Base-by-base conservation (phyloP, 148 eudicot species). In the Rhododendron griersonianum region DNA sequence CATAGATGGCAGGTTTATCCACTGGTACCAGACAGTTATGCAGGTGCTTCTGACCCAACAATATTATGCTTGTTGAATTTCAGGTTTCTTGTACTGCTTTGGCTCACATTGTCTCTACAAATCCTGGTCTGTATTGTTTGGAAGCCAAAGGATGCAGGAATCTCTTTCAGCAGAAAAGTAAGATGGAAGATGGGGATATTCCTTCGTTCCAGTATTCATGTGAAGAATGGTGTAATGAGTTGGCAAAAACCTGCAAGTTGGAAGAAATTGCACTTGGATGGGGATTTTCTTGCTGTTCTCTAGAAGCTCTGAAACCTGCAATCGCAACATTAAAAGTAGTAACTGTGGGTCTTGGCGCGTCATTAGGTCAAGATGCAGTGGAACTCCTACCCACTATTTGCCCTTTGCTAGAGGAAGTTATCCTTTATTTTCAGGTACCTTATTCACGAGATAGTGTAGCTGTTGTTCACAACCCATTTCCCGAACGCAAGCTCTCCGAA, bases 341-440 rank as follows among this genome's bases (percentile, higher is more conserved):
- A 76, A 83, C 82, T 78, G 92, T 96, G 57, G 99, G 99, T 86
- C 89, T 96, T 87, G 99, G 99, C 80, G 98, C 93, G 86, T 91
- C 93, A 80, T 89, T 95, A 77, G 94, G 96, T 79, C 89, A 90
- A 67, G 92, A 92, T 87, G 95, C 94, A 73, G 88, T 96, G 88
- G 89, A 86, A 81, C 91, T 80, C 83, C 85, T 96, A 83, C 89
- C 95, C 50, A 41, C 78, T 79, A 59, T 86, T 71, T 95, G 95
- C 88, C 98, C 96, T 74, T 86, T 86, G 78, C 88, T 96, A 80
- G 95, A 96, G 88, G 89, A 93, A 8, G 88, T 96, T 86, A 88
- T 91, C 84, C 93, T 96, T 81, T 82, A 91, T 81, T 96, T 93
- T 88, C 99, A 96, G 98, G 99, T 96, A 89, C 84, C 18, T 35